Evolutionary conservation across 208 protist species (phyloP), one percentile per base, ranked within the genome.

Genomic region (Acanthamoeba triangularis): DNA sequence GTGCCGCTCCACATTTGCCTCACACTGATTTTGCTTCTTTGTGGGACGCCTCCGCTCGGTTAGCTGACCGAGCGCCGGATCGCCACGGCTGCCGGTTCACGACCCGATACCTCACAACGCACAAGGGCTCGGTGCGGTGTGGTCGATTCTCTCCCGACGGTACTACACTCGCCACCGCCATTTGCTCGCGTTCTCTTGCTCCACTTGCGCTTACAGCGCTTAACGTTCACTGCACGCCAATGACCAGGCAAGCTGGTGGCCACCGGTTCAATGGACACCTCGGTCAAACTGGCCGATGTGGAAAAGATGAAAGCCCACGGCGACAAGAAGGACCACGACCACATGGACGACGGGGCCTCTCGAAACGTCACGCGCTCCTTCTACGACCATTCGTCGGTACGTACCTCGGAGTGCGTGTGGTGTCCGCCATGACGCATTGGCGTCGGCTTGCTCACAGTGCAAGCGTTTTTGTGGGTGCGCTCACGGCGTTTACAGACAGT

Each of bases 291-390:
- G 49, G 52, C 52, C 49, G 80, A 88, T 23, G 80, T 88, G 30
- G 80, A 88, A 28, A 88, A 88, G 52, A 88, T 88, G 80, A n/a
- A 28, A 37, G 49, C 41, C 16, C 61, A 67, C 61, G 61, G 61
- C 61, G 41, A 52, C 23, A 88, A 88, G 35, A 41, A 54, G 37
- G 80, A 61, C 14, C 35, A 47, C 30, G 35, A 80, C n/a, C 69
- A 80, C 69, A 80, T 47, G 37, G 37, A 35, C 37, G 69, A 80
- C 69, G 69, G 37, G 5, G 61, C 61, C 61, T 80, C 69, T 0
- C 37, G 80, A 8, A 54, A 54, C 10, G 80, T 88, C 28, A 63
- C 80, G 13, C 80, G 80, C 44, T 65, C 80, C 47, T 88, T 88
- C 35, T 88, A 88, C 52, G 80, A 88, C 49, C 80, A 88, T 28